These are phyloP conservation scores for Magnusiomyces magnusii DNA, from an alignment of 1,139 yeast genomes.

Conservation along the genomic window DNA sequence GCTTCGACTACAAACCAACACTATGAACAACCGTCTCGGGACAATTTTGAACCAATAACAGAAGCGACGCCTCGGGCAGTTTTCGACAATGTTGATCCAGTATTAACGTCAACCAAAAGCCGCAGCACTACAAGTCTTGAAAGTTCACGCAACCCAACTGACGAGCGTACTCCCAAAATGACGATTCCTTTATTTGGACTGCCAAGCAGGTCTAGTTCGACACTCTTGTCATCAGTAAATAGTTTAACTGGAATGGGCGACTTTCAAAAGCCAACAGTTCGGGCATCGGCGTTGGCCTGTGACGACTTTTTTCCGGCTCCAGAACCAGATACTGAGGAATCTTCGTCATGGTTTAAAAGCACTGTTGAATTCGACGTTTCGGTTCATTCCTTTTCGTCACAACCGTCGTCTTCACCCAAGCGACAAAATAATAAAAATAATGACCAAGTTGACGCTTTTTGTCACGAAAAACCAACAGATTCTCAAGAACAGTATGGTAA, in stretches of 20 bases:
- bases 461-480: not conserved
- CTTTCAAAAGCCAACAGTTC: not conserved
- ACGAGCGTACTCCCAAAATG: not conserved
- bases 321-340: not conserved
- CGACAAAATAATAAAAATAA: not conserved
- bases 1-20: not conserved
- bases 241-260: not conserved
- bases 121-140: not conserved
- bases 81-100: not conserved
- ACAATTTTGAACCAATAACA: not conserved
- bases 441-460: not conserved
- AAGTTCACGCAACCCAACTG: not conserved
- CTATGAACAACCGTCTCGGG: not conserved
- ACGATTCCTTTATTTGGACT: not conserved
- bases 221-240: not conserved
- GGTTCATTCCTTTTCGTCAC: not conserved
- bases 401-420: not conserved
- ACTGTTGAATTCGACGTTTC: not conserved
- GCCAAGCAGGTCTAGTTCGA: not conserved
- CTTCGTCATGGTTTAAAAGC: not conserved
- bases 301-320: not conserved
- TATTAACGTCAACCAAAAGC: not conserved
- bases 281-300: not conserved
- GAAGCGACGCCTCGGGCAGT: too few relatives aligned
- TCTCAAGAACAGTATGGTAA: not conserved